Evolutionary conservation across 2,329 filamentous ascomycete genomes (phyloP), one percentile per base, ranked within the genome.

Genomic region (Microcyclosporella mali): DNA sequence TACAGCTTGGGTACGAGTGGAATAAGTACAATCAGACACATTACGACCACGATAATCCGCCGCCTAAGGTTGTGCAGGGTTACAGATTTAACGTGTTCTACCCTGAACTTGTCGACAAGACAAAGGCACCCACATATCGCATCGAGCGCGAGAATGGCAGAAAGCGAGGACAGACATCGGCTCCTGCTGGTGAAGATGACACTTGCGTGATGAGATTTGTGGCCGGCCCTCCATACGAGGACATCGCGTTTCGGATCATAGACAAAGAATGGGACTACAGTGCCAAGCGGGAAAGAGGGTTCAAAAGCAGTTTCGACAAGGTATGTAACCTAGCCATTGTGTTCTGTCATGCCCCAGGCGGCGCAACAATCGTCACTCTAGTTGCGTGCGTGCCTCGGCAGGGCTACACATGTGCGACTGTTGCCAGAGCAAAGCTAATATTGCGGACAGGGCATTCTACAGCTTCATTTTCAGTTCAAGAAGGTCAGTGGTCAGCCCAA

Each of bases 71-170:
- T 6, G 92, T 98, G 9, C 92, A 98, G 65, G 92, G 92, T 43
- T 98, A 98, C 74, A 95, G 94, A 65, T 98, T 98, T 75, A 97
- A 98, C 69, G 90, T 98, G 39, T 98, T 98, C 69, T 98, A 98
- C 61, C 92, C 92, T 0, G 92, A 98, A 56, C 79, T 98, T 25
- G 88, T 97, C 58, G 89, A 97, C 70, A 94, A 90, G 69, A 80
- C 83, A 25, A 95, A 89, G 66, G 89, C 92, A 1, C 92, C 92
- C 8, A 97, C 89, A 0, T 98, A 94, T 69, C 87, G 87, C 62
- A 97, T 98, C 53, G 87, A 95, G 60, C 83, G 92, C 31, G 92
- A 97, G 67, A 82, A 92, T 59, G 92, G 92, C 12, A 77, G 92
- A 45, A 84, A 85, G 62, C 79, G 87, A 46, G 92, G 92, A 17